Evolutionary conservation across 2,329 filamentous ascomycete species (phyloP), one percentile per base, ranked within the genome.

Genomic region (Zalaria obscura): DNA sequence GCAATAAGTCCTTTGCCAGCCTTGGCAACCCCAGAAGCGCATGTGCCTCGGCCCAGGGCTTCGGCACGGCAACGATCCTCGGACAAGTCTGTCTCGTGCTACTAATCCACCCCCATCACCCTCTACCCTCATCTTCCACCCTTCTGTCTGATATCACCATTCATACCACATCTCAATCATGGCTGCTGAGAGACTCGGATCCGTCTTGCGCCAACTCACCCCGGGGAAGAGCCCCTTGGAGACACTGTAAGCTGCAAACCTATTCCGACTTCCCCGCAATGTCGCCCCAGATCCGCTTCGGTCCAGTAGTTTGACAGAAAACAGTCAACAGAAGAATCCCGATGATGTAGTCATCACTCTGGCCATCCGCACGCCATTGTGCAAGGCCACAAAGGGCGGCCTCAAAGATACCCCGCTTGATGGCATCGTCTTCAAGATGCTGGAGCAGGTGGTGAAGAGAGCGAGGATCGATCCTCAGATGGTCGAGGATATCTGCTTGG

Each of bases 281-380:
- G 53, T 82, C 25, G 29, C 41, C 35, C 33, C 47, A 42, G 35
- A 37, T 18, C 18, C 18, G 18, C 18, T 18, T 18, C 18, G 18
- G 18, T 18, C 18, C 40, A 36, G 33, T 44, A 33, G 38, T 38
- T 45, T 48, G 41, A 48, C 43, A 25, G n/a, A 3, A 11, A 10
- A 43, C 53, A 94, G 87, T 57, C 87, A 84, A 44, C 78, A 84
- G 53, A 88, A 96, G 71, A 93, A 93, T 63, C 77, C 88, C 52
- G 89, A 96, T 61, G 91, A 98, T 69, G 74, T 98, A 41, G 91
- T 98, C 60, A 94, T 96, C 58, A 98, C 91, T 5, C 76, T 93
- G 44, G 89, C 89, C 27, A 70, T 88, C 55, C 83, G 91, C 43
- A 95, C 89, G 27, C 87, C 91, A 1, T 73, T 98, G 47, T 73